These are phyloP conservation scores for Hyphopichia homilentoma DNA, from an alignment of 805 yeast genomes.

Conservation along the genomic window DNA sequence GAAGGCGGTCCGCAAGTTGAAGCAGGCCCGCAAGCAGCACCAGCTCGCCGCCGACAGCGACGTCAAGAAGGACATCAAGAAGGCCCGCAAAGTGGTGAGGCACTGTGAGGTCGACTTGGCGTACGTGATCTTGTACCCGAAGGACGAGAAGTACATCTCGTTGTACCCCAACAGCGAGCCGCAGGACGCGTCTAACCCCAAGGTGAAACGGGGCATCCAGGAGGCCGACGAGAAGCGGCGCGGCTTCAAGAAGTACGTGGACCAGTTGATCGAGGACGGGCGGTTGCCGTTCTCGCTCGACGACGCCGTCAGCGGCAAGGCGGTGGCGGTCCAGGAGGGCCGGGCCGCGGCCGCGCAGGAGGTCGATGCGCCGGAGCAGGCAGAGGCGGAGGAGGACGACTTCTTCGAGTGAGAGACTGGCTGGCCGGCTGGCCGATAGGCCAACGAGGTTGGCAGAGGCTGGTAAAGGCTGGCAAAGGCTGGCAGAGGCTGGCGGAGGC, in stretches of 20 bases:
- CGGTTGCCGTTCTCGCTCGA: slow-evolving; percentile 51
- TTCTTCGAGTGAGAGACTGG: slow-evolving; percentile 42
- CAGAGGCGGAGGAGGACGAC: slow-evolving; percentile 37
- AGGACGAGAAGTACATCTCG: slow-evolving; percentile 73
- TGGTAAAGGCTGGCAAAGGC: too few relatives aligned
- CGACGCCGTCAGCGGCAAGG: slow-evolving; percentile 41
- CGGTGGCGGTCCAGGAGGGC: slow-evolving; percentile 19
- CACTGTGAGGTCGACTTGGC: slow-evolving; percentile 68
- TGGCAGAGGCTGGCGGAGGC: too few relatives aligned
- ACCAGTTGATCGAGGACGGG: slow-evolving; percentile 47
- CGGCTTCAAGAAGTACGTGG: slow-evolving; percentile 47
- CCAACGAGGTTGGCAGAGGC: too few relatives aligned
- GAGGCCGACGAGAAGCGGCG: slow-evolving; percentile 42
- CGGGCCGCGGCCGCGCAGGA: slow-evolving; percentile 19
- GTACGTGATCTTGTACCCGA: slow-evolving; percentile 75
- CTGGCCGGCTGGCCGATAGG: too few relatives aligned
- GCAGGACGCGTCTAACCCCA: slow-evolving; percentile 20
- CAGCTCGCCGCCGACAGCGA: slow-evolving; percentile 31
- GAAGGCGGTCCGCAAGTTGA: slow-evolving; percentile 73
- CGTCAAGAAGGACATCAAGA: slow-evolving; percentile 36
- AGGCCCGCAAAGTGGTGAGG: slow-evolving; percentile 45
- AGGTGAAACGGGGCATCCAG: slow-evolving; percentile 38
- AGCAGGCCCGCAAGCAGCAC: slow-evolving; percentile 41
- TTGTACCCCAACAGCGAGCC: slow-evolving; percentile 54
- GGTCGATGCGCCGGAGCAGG: slow-evolving; percentile 44